Evolutionary conservation across 139 green algal species (phyloP), one percentile per base, ranked within the genome.

Genomic region (Tetraselmis striata): DNA sequence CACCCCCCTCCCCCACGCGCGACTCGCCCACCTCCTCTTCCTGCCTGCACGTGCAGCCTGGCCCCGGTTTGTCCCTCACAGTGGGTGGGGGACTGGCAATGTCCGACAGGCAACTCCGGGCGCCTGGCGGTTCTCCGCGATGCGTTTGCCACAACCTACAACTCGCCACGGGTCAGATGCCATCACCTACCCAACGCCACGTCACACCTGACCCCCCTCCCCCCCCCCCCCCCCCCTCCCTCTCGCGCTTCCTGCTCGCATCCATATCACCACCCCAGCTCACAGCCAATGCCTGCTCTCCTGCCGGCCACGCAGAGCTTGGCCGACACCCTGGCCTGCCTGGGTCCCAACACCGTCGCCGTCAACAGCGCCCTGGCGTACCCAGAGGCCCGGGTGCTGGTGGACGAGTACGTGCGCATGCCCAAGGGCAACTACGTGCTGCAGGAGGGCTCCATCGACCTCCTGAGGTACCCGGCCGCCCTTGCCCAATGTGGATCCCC

Each of bases 331-430:
- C 18, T 95, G 26, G 78, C 84, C 0, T 79, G 80, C 0, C 78
- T 95, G 30, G 86, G 88, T 0, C 30, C 82, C 23, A 77, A 83
- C 29, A 82, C 84, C 28, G 88, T 93, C 18, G 92, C 91, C 0
- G 87, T 95, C 26, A 80, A 87, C 1, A 28, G 85, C 0, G 31
- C 82, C 28, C 80, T 86, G 1, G 79, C 82, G 26, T 59, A 89
- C 23, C 80, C 89, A 0, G 59, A 87, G 32, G 59, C 81, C 29
- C 86, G 90, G 0, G 82, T 95, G 2, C 81, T 97, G 28, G 93
- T 95, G 59, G 93, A 97, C 75, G 84, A 91, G 31, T 97, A 97
- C 75, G 31, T 85, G 2, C 59, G 81, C 23, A 59, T 59, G n/a
- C 31, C 29, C 2, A 24, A 87, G 28, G 82, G 85, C 0, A 58